Evolutionary conservation across 2,329 filamentous ascomycete genomes (phyloP).

Genomic region (Phyllosticta paracitricarpa): DNA sequence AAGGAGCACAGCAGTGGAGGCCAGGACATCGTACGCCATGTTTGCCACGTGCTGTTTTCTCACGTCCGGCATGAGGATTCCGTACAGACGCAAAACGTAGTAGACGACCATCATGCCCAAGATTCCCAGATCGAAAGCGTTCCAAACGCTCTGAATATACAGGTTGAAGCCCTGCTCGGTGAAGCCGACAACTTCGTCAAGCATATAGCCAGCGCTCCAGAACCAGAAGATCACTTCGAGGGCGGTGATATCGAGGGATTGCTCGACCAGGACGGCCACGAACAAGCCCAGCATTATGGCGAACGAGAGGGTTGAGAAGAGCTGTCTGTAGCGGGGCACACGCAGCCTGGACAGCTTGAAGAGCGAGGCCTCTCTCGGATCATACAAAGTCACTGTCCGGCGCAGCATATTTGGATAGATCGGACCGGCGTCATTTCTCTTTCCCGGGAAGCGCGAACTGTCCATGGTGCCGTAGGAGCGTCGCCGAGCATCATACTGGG

Average conservation of each 20-base stretch:
- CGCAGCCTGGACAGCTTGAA: slow-evolving; percentile 86
- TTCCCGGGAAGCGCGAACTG: neutral
- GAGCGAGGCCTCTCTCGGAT: slow-evolving; percentile 78
- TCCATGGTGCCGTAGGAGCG: slow-evolving; percentile 15
- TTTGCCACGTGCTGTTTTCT: slow-evolving; percentile 60
- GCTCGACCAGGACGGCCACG: slow-evolving; percentile 65
- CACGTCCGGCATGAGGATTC: slow-evolving; percentile 70
- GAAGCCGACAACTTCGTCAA: slow-evolving; percentile 91
- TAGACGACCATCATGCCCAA: slow-evolving; percentile 76
- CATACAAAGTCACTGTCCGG: slow-evolving; percentile 76
- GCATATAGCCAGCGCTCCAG: slow-evolving; percentile 94
- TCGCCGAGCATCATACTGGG: neutral
- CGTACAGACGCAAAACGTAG: slow-evolving; percentile 81
- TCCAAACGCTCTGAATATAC: slow-evolving; percentile 98
- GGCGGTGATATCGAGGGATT: slow-evolving; percentile 69
- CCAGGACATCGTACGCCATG: slow-evolving; percentile 88
- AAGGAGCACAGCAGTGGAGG: slow-evolving; percentile 78
- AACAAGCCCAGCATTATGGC: slow-evolving; percentile 78
- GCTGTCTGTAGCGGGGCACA: slow-evolving; percentile 83
- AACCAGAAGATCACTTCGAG: slow-evolving; percentile 92
- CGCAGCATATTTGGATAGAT: slow-evolving; percentile 31
- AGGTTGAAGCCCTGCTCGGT: slow-evolving; percentile 94
- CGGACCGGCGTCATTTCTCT: slow-evolving; percentile 11
- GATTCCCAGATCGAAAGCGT: slow-evolving; percentile 87
- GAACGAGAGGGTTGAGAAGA: slow-evolving; percentile 80